A percentile compares a stretch with the other conserved stretches of the same genome.
Evolutionary conservation across 1,284 basidiomycete genomes (phyloP).

Genomic region (Sporisorium scitamineum): DNA sequence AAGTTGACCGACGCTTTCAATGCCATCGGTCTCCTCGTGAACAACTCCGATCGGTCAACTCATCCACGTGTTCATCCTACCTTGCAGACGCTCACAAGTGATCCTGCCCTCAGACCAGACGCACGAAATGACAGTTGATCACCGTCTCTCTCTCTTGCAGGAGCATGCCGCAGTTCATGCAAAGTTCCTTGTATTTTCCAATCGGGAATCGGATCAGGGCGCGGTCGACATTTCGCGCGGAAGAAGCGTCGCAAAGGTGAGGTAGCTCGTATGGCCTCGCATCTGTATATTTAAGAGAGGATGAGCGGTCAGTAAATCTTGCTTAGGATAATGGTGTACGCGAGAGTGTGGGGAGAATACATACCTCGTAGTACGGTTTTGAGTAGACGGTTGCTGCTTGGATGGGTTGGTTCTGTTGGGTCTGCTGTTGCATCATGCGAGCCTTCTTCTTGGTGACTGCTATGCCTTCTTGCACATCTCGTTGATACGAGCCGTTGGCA

Average conservation of each 20-base stretch:
- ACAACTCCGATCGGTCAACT: too few species aligned
- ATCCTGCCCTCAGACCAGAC: too few species aligned
- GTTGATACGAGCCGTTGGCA: conserved; percentile 25
- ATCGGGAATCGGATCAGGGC: background rate
- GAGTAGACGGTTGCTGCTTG: conserved; percentile 44
- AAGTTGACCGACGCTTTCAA: too few species aligned
- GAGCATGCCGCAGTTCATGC: background rate
- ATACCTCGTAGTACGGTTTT: conserved; percentile 33
- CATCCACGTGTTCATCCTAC: too few species aligned
- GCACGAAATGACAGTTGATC: too few species aligned
- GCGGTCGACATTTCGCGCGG: conserved; percentile 50
- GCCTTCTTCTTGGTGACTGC: conserved; percentile 53
- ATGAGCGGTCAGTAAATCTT: background rate
- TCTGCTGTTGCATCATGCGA: conserved; percentile 38
- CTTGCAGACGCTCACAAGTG: too few species aligned
- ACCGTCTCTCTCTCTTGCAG: background rate
- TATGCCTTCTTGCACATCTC: conserved; percentile 40
- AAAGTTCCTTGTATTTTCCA: background rate
- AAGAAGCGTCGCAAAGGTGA: conserved; percentile 66
- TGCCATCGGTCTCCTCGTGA: too few species aligned
- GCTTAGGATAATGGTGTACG: background rate
- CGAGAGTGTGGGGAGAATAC: background rate
- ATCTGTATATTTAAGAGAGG: conserved; percentile 29
- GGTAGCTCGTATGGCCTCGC: conserved; percentile 67
- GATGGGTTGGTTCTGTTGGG: conserved; percentile 33